phyloP scores from a whole-genome alignment of 78 protist genomes.

The Monosiga brevicollis region DNA sequence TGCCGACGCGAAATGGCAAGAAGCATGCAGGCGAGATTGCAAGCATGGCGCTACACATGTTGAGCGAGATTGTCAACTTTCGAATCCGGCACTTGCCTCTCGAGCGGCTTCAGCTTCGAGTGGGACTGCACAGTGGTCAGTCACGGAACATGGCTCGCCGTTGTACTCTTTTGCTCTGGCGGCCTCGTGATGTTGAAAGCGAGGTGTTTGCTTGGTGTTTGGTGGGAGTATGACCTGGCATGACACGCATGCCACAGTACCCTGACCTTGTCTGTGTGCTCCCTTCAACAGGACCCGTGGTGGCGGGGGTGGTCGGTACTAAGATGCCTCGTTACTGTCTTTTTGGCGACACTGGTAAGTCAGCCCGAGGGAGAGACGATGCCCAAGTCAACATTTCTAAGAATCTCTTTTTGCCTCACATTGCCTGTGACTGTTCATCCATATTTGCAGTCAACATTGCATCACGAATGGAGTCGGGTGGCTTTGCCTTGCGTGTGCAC shows the following conservation, averaged over 20 bases:
- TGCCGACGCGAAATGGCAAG: not conserved
- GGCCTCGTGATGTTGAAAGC: too few species aligned
- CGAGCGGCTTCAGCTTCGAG: not conserved
- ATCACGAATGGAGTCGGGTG: conserved; percentile 1
- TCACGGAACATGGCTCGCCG: not conserved
- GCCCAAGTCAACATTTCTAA: too few species aligned
- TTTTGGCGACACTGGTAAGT: conserved; percentile 1
- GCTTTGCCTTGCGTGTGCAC: not conserved
- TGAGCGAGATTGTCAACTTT: not conserved
- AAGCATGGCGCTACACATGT: not conserved
- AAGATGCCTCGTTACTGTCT: conserved; percentile 3
- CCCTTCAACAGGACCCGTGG: not conserved
- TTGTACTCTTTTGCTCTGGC: not conserved
- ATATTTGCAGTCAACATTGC: conserved; percentile 9
- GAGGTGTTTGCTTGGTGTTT: not conserved
- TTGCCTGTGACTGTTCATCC: too few species aligned
- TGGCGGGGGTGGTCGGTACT: not conserved
- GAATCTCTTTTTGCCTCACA: too few species aligned
- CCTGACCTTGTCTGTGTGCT: not conserved
- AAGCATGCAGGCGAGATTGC: conserved; percentile 1
- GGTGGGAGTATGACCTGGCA: too few species aligned
- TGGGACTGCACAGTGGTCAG: not conserved
- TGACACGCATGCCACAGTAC: too few species aligned
- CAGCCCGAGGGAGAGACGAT: too few species aligned
- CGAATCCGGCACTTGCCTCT: not conserved